These are phyloP conservation scores for Erysimum pusillum DNA, from an alignment of 441 rosid species.

Conservation along the genomic window DNA sequence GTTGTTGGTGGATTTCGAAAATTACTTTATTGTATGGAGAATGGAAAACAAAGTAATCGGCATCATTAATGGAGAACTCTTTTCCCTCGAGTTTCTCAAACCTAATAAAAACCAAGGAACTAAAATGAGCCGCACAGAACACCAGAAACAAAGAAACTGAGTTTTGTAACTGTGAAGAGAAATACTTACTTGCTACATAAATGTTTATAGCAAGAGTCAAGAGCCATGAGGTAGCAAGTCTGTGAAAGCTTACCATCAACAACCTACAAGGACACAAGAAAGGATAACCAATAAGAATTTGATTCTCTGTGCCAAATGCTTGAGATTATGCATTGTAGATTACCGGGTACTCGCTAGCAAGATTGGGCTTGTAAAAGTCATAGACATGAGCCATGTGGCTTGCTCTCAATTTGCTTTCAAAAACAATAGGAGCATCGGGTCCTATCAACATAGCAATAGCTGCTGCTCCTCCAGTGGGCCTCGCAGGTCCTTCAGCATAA, in stretches of 20 bases:
- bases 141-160: constrained; percentile 1
- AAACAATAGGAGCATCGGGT: constrained; percentile 91
- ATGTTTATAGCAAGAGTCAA: constrained; percentile 88
- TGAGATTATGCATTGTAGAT: constrained; percentile 14
- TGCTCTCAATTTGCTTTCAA: constrained; percentile 93
- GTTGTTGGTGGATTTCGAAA: background rate
- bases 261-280: constrained; percentile 60
- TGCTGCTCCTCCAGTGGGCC: constrained; percentile 99
- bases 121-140: constrained; percentile 17
- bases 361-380: constrained; percentile 98
- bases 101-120: constrained; percentile 53
- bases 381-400: constrained; percentile 97
- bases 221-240: constrained; percentile 98
- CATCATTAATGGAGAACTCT: constrained; percentile 81
- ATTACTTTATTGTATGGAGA: constrained; percentile 98
- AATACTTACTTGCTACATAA: constrained; percentile 80
- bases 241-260: constrained; percentile 99
- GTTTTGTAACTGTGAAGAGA: constrained; percentile 11
- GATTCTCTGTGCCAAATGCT: constrained; percentile 11
- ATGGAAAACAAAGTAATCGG: constrained; percentile 85
- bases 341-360: constrained; percentile 99
- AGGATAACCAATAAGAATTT: background rate
- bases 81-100: constrained; percentile 85
- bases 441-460: constrained; percentile 94
- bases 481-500: constrained; percentile 99